A percentile compares a stretch with the other conserved stretches of the same genome.
Evolutionary conservation across 1,139 yeast genomes (phyloP).

Genomic region (Blastobotrys aristatus): DNA sequence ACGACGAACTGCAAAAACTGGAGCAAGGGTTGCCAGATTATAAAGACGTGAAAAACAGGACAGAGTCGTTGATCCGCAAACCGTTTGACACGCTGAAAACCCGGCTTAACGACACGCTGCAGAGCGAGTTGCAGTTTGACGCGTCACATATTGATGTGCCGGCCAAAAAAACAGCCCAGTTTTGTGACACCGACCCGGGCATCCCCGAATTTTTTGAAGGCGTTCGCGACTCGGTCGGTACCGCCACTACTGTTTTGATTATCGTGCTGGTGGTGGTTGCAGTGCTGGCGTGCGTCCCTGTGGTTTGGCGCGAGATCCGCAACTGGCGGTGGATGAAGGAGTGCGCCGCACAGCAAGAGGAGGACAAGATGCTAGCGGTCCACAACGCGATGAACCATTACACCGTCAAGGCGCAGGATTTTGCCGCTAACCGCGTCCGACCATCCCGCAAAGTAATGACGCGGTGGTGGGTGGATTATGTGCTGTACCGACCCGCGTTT

Average conservation of each 20-base stretch:
- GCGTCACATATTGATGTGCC: slow-evolving; percentile 15
- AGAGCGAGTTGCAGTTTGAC: slow-evolving; percentile 14
- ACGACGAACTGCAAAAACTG: slow-evolving; percentile 46
- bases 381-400: slow-evolving; percentile 16
- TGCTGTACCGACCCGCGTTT: slow-evolving; percentile 30
- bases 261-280: slow-evolving; percentile 41
- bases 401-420: slow-evolving; percentile 16
- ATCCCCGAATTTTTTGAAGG: slow-evolving; percentile 13
- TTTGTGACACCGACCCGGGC: slow-evolving; percentile 16
- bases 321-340: slow-evolving; percentile 46
- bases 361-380: slow-evolving; percentile 15
- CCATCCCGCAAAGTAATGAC: slow-evolving; percentile 16
- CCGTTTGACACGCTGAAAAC: slow-evolving; percentile 53
- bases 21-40: slow-evolving; percentile 51
- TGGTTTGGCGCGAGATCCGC: slow-evolving; percentile 42
- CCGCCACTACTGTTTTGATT: slow-evolving; percentile 38
- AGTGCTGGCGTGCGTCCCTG: slow-evolving; percentile 39
- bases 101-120: slow-evolving; percentile 32
- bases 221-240: slow-evolving; percentile 30
- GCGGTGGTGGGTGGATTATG: slow-evolving; percentile 35
- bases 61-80: slow-evolving; percentile 41
- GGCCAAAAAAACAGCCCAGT: slow-evolving; percentile 9
- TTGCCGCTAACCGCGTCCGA: slow-evolving; percentile 11
- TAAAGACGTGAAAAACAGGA: slow-evolving; percentile 48
- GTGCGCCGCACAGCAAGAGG: slow-evolving; percentile 17